Percentiles rank a stretch among this genome's conserved stretches.
These are phyloP conservation scores for Trametes hirsuta DNA, from an alignment of 1,284 basidiomycete species.

Conservation along the genomic window DNA sequence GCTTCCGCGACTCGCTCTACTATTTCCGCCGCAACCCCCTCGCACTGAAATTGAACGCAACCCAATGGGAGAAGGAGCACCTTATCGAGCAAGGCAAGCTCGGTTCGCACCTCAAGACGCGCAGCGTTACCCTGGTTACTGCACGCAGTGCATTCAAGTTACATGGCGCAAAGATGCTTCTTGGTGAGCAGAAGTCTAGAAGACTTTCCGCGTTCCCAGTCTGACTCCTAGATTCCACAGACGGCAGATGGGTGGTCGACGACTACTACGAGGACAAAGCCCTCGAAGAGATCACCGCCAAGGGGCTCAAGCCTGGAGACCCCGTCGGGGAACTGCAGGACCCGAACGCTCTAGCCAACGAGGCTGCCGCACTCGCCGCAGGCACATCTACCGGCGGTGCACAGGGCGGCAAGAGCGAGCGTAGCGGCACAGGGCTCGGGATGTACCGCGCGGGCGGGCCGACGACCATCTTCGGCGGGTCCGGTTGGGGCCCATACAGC, in stretches of 20 bases:
- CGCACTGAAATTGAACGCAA: constrained; percentile 88
- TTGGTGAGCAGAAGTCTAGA: constrained; percentile 55
- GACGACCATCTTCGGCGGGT: constrained; percentile 84
- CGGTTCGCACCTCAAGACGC: constrained; percentile 84
- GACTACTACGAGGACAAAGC: constrained; percentile 94
- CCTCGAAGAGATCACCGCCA: constrained; percentile 68
- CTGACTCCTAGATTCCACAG: constrained; percentile 42
- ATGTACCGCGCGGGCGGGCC: constrained; percentile 85
- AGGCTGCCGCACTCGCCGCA: constrained; percentile 47
- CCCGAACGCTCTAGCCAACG: constrained; percentile 51
- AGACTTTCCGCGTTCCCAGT: background rate
- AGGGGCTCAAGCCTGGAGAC: constrained; percentile 76
- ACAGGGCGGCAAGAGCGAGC: constrained; percentile 40
- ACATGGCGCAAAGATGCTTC: constrained; percentile 89
- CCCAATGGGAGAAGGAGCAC: constrained; percentile 87
- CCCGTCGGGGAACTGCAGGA: constrained; percentile 82
- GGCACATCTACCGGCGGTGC: constrained; percentile 43
- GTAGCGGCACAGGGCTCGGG: constrained; percentile 48
- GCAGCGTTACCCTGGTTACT: constrained; percentile 93
- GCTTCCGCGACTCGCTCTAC: constrained; percentile 95
- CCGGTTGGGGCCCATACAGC: constrained; percentile 83
- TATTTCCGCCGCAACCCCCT: constrained; percentile 93
- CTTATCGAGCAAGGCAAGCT: constrained; percentile 89
- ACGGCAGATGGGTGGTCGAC: constrained; percentile 89
- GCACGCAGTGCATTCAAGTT: constrained; percentile 94